Evolutionary conservation across 148 eudicot species (phyloP), one percentile per base, ranked within the genome.

Genomic region (Nepenthes mirabilis): DNA sequence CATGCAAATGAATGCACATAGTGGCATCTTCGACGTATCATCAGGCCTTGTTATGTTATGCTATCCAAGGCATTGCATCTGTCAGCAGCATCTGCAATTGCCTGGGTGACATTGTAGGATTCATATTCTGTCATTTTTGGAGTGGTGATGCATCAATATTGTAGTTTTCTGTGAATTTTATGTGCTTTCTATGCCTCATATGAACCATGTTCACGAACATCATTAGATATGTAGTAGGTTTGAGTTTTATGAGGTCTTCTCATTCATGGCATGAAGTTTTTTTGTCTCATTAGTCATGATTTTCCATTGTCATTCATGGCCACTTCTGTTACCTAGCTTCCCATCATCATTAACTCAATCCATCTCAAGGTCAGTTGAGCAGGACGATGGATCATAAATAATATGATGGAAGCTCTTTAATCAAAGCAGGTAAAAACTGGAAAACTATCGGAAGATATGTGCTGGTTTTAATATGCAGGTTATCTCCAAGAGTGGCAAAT

Each of bases 1-100:
- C 82, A 76, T 84, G 70, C 78, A 66, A 82, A 60, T 76, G 75
- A 75, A 63, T 78, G 76, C 84, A 73, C 77, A 62, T 77, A 68
- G 69, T 75, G 80, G 63, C 72, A 66, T 80, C 74, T 69, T 49
- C 73, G 40, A 68, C 77, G 72, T 79, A 57, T 51, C 68, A 49
- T 73, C 59, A 49, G 59, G 52, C 62, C 72, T 66, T 79, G 69
- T 75, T 62, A 63, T 75, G 59, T 57, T 75, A 75, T 65, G 65
- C 58, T 60, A 57, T 68, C 56, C 55, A 55, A 70, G 74, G 58
- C 81, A 70, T 82, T 49, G 82, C 80, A 77, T 82, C 66, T 71
- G 75, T 62, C 61, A 40, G 64, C 74, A 67, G 67, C 76, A 74
- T 72, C 65, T 67, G 54, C 14, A 58, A 65, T 63, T 74, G 55